These are phyloP conservation scores for Castanea sativa DNA, from an alignment of 306 rosid genomes.

Conservation along the genomic window DNA sequence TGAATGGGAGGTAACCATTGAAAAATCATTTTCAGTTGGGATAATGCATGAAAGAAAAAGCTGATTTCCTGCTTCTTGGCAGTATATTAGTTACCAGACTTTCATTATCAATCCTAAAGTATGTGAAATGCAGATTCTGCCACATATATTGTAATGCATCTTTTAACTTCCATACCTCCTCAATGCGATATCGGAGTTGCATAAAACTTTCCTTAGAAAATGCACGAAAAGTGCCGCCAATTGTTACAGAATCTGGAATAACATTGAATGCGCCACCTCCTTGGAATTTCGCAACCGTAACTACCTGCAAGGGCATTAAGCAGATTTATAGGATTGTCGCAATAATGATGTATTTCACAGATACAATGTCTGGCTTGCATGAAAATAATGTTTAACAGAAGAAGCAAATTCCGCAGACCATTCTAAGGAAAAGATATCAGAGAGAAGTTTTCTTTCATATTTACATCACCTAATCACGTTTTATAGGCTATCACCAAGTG, in stretches of 20 bases:
- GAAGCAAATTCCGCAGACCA: not conserved
- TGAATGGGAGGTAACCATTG: not conserved
- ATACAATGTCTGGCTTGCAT: not conserved
- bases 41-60: not conserved
- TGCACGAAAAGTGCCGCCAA: slow-evolving; percentile 88
- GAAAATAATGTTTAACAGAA: not conserved
- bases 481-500: not conserved
- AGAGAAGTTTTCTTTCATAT: no score
- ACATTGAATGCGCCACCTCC: slow-evolving; percentile 92
- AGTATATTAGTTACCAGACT: not conserved
- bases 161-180: slow-evolving; percentile 47
- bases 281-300: slow-evolving; percentile 68
- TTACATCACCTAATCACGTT: no score
- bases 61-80: not conserved
- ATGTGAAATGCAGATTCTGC: not conserved
- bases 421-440: not conserved
- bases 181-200: slow-evolving; percentile 55
- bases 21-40: not conserved
- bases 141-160: not conserved
- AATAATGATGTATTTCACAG: slow-evolving; percentile 10
- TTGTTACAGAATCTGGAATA: slow-evolving; percentile 82
- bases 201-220: slow-evolving; percentile 49
- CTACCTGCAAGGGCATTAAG: slow-evolving; percentile 52
- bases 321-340: slow-evolving; percentile 15
- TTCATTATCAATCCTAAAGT: not conserved